Evolutionary conservation across 352 stramenopile species (phyloP).

Genomic region (Globisporangium viniferum): DNA sequence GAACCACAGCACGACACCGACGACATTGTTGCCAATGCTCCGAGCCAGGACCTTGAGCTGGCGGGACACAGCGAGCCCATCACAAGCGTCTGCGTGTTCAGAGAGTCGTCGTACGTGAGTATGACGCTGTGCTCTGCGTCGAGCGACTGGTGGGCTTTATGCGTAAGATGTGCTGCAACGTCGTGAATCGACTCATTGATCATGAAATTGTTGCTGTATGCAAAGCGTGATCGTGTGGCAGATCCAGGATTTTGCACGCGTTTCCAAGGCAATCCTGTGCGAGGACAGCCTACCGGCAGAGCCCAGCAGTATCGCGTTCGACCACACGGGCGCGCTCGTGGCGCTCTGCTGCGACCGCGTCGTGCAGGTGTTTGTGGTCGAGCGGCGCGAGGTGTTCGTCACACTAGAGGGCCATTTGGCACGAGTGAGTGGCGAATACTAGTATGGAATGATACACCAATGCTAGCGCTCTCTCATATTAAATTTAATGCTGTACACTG

Average conservation of each 20-base stretch:
- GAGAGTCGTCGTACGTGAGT: constrained; percentile 1
- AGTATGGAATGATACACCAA: background rate
- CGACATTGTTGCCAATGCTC: background rate
- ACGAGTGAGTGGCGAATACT: constrained; percentile 23
- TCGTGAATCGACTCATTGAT: background rate
- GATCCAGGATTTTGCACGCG: constrained; percentile 25
- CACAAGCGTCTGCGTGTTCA: constrained; percentile 32
- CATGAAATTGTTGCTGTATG: background rate
- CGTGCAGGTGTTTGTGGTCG: constrained; percentile 57
- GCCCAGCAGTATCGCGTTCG: constrained; percentile 54
- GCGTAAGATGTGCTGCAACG: background rate
- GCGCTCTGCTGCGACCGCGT: constrained; percentile 46
- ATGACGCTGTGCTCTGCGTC: constrained; percentile 59
- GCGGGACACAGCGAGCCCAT: constrained; percentile 45
- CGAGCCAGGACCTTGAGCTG: constrained; percentile 40
- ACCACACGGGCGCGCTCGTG: constrained; percentile 57
- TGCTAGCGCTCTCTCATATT: background rate
- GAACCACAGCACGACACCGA: constrained; percentile 25
- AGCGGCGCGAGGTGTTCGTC: constrained; percentile 47
- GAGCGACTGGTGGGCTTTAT: constrained; percentile 45
- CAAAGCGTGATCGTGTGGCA: constrained; percentile 66
- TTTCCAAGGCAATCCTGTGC: constrained; percentile 38
- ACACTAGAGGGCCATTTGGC: constrained; percentile 73
- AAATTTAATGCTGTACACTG: background rate
- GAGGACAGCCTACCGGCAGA: constrained; percentile 30